phyloP scores from a whole-genome alignment of 2,329 filamentous ascomycete genomes.

The Aspergillus quadrilineatus region DNA sequence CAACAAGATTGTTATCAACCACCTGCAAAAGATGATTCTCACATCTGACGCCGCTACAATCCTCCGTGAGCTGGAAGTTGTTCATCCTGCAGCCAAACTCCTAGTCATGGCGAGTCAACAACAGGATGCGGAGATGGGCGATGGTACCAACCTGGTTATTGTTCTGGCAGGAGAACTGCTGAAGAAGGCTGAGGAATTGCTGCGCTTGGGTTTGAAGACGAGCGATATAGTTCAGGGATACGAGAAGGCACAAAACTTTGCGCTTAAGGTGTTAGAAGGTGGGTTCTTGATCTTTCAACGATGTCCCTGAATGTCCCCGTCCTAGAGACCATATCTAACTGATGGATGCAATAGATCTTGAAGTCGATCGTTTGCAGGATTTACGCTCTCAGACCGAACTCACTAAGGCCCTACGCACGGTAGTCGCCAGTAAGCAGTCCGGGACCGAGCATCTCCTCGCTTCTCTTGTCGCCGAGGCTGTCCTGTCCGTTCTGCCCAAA shows the following conservation, averaged over 20 bases:
- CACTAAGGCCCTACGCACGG: constrained; percentile 91
- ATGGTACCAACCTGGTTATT: constrained; percentile 97
- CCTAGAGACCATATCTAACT: neutral
- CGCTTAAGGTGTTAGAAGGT: constrained; percentile 78
- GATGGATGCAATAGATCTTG: constrained; percentile 59
- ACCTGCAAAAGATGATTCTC: constrained; percentile 98
- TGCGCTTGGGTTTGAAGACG: constrained; percentile 97
- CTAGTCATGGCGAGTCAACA: constrained; percentile 98
- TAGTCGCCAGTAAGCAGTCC: constrained; percentile 94
- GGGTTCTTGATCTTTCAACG: neutral
- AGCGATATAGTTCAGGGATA: constrained; percentile 95
- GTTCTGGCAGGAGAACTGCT: constrained; percentile 91
- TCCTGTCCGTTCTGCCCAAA: constrained; percentile 87
- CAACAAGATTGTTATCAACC: constrained; percentile 99
- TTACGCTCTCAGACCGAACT: constrained; percentile 78
- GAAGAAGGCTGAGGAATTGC: constrained; percentile 93
- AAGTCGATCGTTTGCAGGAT: constrained; percentile 86
- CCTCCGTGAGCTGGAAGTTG: constrained; percentile 93
- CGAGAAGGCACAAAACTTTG: constrained; percentile 88
- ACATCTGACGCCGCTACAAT: constrained; percentile 98
- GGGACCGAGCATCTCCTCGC: constrained; percentile 88
- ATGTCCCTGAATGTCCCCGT: neutral
- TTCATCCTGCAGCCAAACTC: constrained; percentile 95
- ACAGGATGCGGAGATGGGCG: constrained; percentile 98
- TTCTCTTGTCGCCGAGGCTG: constrained; percentile 78